Base-by-base conservation (phyloP, 352 stramenopile genomes). In the Pythium dissimile region DNA sequence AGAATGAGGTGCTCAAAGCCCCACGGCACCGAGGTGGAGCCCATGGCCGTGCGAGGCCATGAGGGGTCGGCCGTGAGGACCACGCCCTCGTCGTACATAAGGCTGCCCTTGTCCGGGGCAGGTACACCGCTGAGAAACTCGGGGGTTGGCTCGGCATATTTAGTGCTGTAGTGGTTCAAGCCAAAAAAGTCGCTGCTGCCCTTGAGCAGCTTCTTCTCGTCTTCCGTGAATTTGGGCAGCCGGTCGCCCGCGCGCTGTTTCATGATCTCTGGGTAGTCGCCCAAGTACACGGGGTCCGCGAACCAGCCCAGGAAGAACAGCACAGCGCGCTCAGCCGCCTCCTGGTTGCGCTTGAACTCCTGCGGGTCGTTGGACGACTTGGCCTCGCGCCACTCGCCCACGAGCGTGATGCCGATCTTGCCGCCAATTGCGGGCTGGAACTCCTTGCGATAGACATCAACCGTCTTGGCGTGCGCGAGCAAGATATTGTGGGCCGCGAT, bases 261-360 rank as follows among this genome's bases (percentile, higher is more conserved):
- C 90, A 98, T 98, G 24, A 87, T 80, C 41, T 86, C 55, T 7
- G 95, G 95, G 73, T 98, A 98, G 55, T 98, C 86, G n/a, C 93
- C 93, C 16, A 77, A 73, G 66, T 86, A 92, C 18, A 98, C 73
- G 0, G 94, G 94, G 58, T 98, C 91, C 6, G 80, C 80, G 56
- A 97, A 95, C 89, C 90, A 98, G 21, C 77, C 90, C 15, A 97
- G 66, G 42, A 86, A 69, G 58, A 96, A 97, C 10, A 96, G 76
- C 2, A 62, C 97, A 77, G 37, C 73, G 37, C 89, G 78, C 55
- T 89, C 72, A 5, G 85, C 80, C 26, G 89, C 89, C 23, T 82
- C 74, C 26, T 67, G 52, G 37, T 86, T 84, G 58, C 70, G 65
- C 12, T 60, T 67, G 54, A 92, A 82, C 39, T 74, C 64, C 23